phyloP scores from a whole-genome alignment of 768 basidiomycete genomes.

The Mycena crocata region DNA sequence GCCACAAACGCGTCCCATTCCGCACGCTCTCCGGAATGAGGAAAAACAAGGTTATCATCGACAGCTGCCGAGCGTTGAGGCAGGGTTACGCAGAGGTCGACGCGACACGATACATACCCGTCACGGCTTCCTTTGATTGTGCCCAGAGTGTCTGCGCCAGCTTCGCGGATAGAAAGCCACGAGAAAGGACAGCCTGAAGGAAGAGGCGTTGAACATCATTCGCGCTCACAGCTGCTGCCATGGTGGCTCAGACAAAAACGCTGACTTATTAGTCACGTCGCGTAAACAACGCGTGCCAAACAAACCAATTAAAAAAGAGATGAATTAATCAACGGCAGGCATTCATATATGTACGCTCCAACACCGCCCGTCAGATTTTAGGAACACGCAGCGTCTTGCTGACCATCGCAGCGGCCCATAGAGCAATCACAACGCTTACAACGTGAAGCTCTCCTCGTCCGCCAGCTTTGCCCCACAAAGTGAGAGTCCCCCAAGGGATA shows the following conservation, averaged over 20 bases:
- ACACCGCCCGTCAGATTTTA: conserved; percentile 60
- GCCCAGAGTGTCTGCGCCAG: conserved; percentile 76
- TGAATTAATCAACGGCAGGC: conserved; percentile 1
- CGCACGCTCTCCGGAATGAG: conserved; percentile 51
- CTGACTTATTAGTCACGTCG: neutral
- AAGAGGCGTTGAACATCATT: conserved; percentile 81
- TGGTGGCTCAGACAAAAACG: conserved; percentile 12
- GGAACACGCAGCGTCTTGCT: conserved; percentile 95
- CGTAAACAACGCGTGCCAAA: conserved; percentile 17
- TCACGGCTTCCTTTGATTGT: conserved; percentile 74
- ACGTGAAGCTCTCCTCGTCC: conserved; percentile 89
- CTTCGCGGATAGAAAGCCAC: conserved; percentile 72
- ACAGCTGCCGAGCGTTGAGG: conserved; percentile 54
- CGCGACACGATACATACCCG: conserved; percentile 56
- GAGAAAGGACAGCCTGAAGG: conserved; percentile 81
- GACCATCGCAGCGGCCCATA: conserved; percentile 97
- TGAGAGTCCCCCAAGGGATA: conserved; percentile 79
- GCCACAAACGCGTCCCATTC: conserved; percentile 72
- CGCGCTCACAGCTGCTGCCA: conserved; percentile 58
- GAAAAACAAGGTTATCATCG: conserved; percentile 61
- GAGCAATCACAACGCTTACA: conserved; percentile 78
- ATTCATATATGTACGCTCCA: conserved; percentile 1
- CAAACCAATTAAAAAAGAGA: neutral
- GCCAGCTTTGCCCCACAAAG: conserved; percentile 76
- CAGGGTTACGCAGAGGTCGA: conserved; percentile 13